Conservation (phyloP, 2,329 filamentous ascomycete genomes). For the Fusarium falciforme region DNA sequence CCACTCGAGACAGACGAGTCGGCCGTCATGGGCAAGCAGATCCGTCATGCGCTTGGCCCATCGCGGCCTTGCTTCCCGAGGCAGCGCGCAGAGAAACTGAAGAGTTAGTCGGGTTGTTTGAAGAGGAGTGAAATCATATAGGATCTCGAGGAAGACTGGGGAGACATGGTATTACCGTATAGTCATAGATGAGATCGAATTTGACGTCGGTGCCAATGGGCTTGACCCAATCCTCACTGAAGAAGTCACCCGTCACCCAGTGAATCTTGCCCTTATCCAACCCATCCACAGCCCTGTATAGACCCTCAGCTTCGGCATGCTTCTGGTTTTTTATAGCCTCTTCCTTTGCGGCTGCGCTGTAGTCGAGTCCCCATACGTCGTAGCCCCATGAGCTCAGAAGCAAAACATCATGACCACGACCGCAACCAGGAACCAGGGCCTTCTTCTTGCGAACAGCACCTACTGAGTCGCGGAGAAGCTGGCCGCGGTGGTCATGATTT, state of each 20-base stretch:
- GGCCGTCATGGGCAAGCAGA: conserved; percentile 61
- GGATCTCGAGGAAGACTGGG: background rate
- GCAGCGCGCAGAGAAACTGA: conserved; percentile 73
- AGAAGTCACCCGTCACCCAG: conserved; percentile 75
- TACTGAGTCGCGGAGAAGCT: conserved; percentile 38
- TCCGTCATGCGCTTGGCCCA: conserved; percentile 66
- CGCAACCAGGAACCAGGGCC: conserved; percentile 85
- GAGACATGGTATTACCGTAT: conserved; percentile 60
- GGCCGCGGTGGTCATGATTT: conserved; percentile 47
- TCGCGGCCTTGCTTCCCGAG: conserved; percentile 60
- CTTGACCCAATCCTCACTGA: conserved; percentile 67
- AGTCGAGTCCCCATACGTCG: conserved; percentile 81
- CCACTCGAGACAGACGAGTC: conserved; percentile 78
- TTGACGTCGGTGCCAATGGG: conserved; percentile 54
- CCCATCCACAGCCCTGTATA: conserved; percentile 55
- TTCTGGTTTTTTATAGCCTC: conserved; percentile 59
- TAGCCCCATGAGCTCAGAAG: conserved; percentile 81
- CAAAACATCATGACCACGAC: conserved; percentile 83
- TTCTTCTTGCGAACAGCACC: conserved; percentile 43
- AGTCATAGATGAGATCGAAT: conserved; percentile 76
- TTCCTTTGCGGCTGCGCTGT: conserved; percentile 60
- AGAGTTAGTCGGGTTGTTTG: conserved; percentile 24
- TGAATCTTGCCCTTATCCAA: conserved; percentile 61
- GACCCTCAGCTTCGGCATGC: conserved; percentile 52
- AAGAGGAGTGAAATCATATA: background rate